Conservation (phyloP, 176 grass and related monocot genomes). For the Zea mays region DNA sequence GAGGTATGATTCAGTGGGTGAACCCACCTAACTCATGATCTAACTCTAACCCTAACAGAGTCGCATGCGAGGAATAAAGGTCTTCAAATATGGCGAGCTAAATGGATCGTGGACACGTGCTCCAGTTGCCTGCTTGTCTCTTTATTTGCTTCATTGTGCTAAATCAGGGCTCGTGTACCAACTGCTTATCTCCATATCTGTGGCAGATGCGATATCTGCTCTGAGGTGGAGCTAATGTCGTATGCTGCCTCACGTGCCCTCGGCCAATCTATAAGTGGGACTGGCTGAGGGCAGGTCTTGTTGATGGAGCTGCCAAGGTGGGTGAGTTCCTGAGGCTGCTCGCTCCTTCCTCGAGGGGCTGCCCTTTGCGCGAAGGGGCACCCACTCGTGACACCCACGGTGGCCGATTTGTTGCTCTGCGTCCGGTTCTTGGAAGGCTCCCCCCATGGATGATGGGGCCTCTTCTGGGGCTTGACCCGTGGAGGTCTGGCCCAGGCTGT, state of each 20-base stretch:
- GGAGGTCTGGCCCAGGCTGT: conserved; percentile 48
- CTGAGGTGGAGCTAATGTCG: conserved; percentile 96
- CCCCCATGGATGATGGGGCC: conserved; percentile 39
- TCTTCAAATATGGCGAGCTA: neutral
- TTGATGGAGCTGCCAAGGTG: conserved; percentile 61
- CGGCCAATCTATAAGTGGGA: conserved; percentile 32
- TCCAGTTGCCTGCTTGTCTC: conserved; percentile 36
- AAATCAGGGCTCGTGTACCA: conserved; percentile 50
- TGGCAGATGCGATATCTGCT: conserved; percentile 99
- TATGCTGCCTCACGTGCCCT: conserved; percentile 56
- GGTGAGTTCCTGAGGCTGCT: conserved; percentile 40
- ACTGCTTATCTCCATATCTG: conserved; percentile 65
- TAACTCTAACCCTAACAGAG: conserved; percentile 50
- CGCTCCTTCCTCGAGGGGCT: conserved; percentile 34
- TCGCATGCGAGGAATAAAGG: conserved; percentile 23
- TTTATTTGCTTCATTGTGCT: conserved; percentile 54
- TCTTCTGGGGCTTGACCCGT: conserved; percentile 44
- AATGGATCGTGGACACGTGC: conserved; percentile 19
- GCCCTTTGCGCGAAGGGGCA: conserved; percentile 50
- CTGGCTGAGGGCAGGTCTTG: conserved; percentile 49
- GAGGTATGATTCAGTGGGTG: conserved; percentile 61
- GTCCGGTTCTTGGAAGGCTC: conserved; percentile 36
- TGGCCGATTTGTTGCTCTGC: conserved; percentile 40
- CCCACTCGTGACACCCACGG: conserved; percentile 34
- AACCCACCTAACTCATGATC: conserved; percentile 16